Conservation (phyloP, 768 basidiomycete genomes). For the Rhodotorula babjevae region DNA sequence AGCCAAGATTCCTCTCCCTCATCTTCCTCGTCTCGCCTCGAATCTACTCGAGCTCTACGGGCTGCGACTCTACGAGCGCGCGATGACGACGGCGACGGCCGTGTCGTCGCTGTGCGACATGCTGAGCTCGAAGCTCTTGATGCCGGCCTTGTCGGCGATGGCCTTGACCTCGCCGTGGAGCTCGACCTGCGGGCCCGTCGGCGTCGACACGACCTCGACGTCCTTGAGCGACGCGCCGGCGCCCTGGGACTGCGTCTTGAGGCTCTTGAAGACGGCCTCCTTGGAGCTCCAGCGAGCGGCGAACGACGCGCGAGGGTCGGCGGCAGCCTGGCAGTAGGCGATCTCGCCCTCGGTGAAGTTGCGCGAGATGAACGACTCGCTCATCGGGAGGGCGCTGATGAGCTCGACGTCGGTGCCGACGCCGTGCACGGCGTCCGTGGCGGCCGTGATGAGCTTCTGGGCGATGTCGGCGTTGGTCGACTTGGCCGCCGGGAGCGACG, state of each 20-base stretch:
- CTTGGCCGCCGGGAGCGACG: conserved; percentile 9
- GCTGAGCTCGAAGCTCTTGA: conserved; percentile 72
- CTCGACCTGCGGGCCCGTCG: conserved; percentile 69
- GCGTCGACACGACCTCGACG: conserved; percentile 79
- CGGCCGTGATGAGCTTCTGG: conserved; percentile 28
- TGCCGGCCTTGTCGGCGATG: conserved; percentile 66
- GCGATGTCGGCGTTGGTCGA: conserved; percentile 20
- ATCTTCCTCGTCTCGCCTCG: not conserved
- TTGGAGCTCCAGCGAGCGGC: conserved; percentile 97
- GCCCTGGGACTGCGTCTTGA: conserved; percentile 82
- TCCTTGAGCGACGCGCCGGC: conserved; percentile 94
- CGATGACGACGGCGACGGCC: conserved; percentile 12
- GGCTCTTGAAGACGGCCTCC: conserved; percentile 94
- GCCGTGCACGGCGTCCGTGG: conserved; percentile 31
- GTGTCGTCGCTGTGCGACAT: conserved; percentile 61
- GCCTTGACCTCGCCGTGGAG: conserved; percentile 70
- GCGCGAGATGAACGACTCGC: conserved; percentile 75
- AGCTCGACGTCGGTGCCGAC: conserved; percentile 44
- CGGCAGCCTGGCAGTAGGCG: conserved; percentile 77
- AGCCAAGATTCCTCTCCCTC: not conserved
- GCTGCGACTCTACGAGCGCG: not conserved
- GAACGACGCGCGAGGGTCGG: conserved; percentile 81
- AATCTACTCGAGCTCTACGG: not conserved
- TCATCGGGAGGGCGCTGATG: conserved; percentile 47
- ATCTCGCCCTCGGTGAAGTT: conserved; percentile 91